Percentiles rank a stretch among this genome's conserved stretches.
Evolutionary conservation across 2,329 filamentous ascomycete genomes (phyloP).

Genomic region (Ophiostoma pallidulum): DNA sequence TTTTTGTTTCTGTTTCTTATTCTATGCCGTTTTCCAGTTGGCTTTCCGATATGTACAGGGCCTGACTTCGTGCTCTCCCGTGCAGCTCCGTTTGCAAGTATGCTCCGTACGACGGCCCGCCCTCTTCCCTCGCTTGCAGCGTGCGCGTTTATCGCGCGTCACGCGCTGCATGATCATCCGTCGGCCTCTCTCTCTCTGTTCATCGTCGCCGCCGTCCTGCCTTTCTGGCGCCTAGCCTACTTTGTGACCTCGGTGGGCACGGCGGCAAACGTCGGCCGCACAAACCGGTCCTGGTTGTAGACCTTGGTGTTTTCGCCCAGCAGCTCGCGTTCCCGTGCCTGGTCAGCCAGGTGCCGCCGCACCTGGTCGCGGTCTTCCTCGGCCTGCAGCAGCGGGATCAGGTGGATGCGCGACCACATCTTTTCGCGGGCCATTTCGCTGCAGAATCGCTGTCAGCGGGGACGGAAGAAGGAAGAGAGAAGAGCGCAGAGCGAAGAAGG

Average conservation of each 20-base stretch:
- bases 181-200: too few relatives aligned
- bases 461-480: not conserved
- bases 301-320: constrained; percentile 74
- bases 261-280: constrained; percentile 69
- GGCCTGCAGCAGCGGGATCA: constrained; percentile 87
- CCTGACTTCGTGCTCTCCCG: not conserved
- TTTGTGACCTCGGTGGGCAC: constrained; percentile 55
- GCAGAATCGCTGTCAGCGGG: constrained; percentile 10
- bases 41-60: not conserved
- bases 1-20: not conserved
- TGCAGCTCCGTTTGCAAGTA: not conserved
- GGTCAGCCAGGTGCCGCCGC: constrained; percentile 73
- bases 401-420: constrained; percentile 94
- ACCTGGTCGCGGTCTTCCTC: constrained; percentile 96
- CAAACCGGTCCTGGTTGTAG: constrained; percentile 79
- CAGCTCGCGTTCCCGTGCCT: constrained; percentile 82
- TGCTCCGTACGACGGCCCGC: too few relatives aligned
- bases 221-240: constrained; percentile 36
- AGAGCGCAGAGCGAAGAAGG: not conserved
- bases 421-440: constrained; percentile 95
- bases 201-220: not conserved
- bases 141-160: too few relatives aligned
- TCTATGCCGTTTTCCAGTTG: not conserved
- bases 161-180: too few relatives aligned
- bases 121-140: too few relatives aligned